Evolutionary conservation across 495 filamentous ascomycete genomes (phyloP).

Genomic region (Aspergillus bertholletiae): DNA sequence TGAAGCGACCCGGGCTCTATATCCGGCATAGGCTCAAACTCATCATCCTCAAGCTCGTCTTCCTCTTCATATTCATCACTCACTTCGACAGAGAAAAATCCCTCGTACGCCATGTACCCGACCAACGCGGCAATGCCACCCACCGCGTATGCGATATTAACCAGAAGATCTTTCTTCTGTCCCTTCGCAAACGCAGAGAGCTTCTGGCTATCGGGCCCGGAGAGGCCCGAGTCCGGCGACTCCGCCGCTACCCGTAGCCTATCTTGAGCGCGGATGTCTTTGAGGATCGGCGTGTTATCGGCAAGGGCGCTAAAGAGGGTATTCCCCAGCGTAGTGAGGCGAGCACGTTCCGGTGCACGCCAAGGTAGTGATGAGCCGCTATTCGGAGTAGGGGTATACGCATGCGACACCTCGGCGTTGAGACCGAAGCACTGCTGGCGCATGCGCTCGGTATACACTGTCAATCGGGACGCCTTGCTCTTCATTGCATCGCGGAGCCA

Average conservation of each 20-base stretch:
- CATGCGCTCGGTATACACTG: conserved; percentile 51
- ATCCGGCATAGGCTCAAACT: background rate
- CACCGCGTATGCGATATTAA: conserved; percentile 36
- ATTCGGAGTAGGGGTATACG: conserved; percentile 12
- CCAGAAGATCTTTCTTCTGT: conserved; percentile 32
- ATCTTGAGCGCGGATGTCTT: conserved; percentile 33
- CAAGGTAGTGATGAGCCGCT: conserved; percentile 30
- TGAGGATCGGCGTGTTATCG: conserved; percentile 38
- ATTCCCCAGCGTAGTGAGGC: conserved; percentile 28
- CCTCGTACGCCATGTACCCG: conserved; percentile 39
- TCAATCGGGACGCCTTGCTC: conserved; percentile 50
- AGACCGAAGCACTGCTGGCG: conserved; percentile 36
- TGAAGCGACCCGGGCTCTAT: conserved; percentile 11
- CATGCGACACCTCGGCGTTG: conserved; percentile 24
- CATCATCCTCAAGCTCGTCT: conserved; percentile 11
- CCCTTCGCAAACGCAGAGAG: conserved; percentile 25
- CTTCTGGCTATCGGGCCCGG: conserved; percentile 19
- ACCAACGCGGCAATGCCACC: conserved; percentile 34
- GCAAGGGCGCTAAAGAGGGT: conserved; percentile 38
- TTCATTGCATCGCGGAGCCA: conserved; percentile 67
- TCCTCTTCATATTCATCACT: conserved; percentile 21
- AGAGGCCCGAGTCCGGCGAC: conserved; percentile 25
- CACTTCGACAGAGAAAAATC: conserved; percentile 22
- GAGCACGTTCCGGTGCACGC: conserved; percentile 32
- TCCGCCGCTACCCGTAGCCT: conserved; percentile 30